These are phyloP conservation scores for Hypoxylon sp. DNA, from an alignment of 2,329 filamentous ascomycete species.

Conservation along the genomic window DNA sequence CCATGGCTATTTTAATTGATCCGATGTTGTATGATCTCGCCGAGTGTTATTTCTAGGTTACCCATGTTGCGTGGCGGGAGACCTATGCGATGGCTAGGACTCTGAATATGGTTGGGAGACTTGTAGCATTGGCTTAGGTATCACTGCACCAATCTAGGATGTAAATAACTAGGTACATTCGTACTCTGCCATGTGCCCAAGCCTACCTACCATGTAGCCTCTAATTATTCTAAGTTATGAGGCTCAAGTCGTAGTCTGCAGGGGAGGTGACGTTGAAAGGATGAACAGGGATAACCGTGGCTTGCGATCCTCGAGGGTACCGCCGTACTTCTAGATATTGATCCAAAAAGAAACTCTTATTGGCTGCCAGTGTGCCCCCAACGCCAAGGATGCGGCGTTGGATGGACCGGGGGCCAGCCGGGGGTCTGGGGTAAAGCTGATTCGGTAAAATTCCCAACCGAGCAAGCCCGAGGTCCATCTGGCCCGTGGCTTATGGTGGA, in stretches of 20 bases:
- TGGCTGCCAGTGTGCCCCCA: constrained; percentile 11
- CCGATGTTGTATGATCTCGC: neutral
- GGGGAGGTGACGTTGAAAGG: constrained; percentile 25
- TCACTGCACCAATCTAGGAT: neutral
- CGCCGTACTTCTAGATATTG: neutral
- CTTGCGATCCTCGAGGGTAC: constrained; percentile 7
- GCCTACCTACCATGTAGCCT: neutral
- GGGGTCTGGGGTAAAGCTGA: neutral
- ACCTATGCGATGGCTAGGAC: too few relatives aligned
- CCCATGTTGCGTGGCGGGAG: too few relatives aligned
- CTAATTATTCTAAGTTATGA: constrained; percentile 5
- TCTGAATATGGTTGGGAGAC: neutral
- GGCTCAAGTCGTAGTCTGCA: constrained; percentile 14
- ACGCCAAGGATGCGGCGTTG: constrained; percentile 21
- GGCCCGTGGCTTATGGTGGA: neutral
- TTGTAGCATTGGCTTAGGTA: neutral
- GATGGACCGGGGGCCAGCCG: neutral
- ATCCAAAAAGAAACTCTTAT: constrained; percentile 5
- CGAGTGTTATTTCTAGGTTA: neutral
- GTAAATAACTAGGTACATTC: neutral
- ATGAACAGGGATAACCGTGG: constrained; percentile 15
- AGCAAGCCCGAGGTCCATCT: constrained; percentile 33
- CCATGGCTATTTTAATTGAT: neutral
- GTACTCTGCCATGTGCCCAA: neutral
- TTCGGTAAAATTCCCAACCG: constrained; percentile 31